Evolutionary conservation across 2,329 filamentous ascomycete species (phyloP).

Genomic region (Pyrenochaeta sp.): DNA sequence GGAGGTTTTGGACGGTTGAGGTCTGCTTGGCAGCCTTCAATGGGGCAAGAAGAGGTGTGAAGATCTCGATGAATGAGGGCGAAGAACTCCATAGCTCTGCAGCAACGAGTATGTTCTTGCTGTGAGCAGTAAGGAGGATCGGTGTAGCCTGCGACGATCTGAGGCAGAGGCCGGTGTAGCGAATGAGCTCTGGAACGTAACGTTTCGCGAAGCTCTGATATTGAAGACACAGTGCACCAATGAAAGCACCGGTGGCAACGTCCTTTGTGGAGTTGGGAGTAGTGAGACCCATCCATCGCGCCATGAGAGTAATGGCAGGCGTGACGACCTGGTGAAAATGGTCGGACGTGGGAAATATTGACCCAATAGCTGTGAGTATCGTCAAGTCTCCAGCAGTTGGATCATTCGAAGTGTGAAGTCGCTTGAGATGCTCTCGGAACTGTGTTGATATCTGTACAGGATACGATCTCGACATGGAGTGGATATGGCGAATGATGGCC

Average conservation of each 20-base stretch:
- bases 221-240: slow-evolving; percentile 80
- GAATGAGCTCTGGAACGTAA: slow-evolving; percentile 87
- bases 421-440: slow-evolving; percentile 76
- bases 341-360: slow-evolving; percentile 92
- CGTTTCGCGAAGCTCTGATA: slow-evolving; percentile 86
- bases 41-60: slow-evolving; percentile 64
- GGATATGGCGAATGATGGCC: slow-evolving; percentile 84
- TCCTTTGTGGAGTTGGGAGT: slow-evolving; percentile 72
- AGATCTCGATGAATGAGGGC: slow-evolving; percentile 79
- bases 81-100: slow-evolving; percentile 78
- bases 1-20: slow-evolving; percentile 69
- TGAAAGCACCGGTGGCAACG: slow-evolving; percentile 76
- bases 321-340: slow-evolving; percentile 97
- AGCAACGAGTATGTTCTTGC: slow-evolving; percentile 72
- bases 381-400: slow-evolving; percentile 75
- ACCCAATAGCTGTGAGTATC: slow-evolving; percentile 82
- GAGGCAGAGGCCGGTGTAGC: slow-evolving; percentile 80
- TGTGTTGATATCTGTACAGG: slow-evolving; percentile 78
- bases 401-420: slow-evolving; percentile 63
- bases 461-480: slow-evolving; percentile 89
- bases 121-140: slow-evolving; percentile 66
- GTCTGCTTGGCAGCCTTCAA: slow-evolving; percentile 42
- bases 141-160: slow-evolving; percentile 49
- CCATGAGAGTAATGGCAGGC: slow-evolving; percentile 85
- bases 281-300: slow-evolving; percentile 82